Evolutionary conservation across 2,329 filamentous ascomycete species (phyloP).

Genomic region (Apiospora koreana): DNA sequence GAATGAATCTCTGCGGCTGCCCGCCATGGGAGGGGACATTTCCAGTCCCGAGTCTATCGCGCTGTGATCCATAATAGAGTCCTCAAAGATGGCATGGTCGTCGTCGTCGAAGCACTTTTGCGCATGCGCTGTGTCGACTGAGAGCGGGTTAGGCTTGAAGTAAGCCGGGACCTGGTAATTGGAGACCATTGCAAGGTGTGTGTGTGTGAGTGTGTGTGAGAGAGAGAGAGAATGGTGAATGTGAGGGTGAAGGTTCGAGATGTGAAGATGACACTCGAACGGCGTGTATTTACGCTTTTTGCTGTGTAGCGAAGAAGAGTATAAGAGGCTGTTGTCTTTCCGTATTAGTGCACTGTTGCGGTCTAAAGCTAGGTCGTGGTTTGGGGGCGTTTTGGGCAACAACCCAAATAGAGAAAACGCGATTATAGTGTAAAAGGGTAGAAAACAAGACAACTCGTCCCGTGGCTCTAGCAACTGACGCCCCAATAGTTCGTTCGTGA

Average conservation of each 20-base stretch:
- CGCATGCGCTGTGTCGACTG: conserved; percentile 54
- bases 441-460: conserved; percentile 6
- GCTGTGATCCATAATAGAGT: conserved; percentile 60
- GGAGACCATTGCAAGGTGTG: conserved; percentile 47
- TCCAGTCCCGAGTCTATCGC: conserved; percentile 62
- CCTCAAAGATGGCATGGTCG: conserved; percentile 61
- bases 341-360: conserved; percentile 7
- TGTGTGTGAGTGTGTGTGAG: conserved; percentile 15
- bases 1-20: conserved; percentile 65
- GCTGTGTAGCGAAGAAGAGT: neutral
- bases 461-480: conserved; percentile 2
- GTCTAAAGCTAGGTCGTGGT: neutral
- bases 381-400: neutral
- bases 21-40: conserved; percentile 63
- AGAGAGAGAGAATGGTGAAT: conserved; percentile 17
- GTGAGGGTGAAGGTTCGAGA: conserved; percentile 14
- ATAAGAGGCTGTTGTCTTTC: conserved; percentile 9
- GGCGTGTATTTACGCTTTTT: neutral
- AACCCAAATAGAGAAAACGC: neutral
- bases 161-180: conserved; percentile 53
- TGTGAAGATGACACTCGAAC: conserved; percentile 15
- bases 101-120: conserved; percentile 64
- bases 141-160: conserved; percentile 51
- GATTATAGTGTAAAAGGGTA: neutral
- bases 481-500: neutral